Percentiles rank a stretch among this genome's conserved stretches.
phyloP scores from a whole-genome alignment of 768 basidiomycete species.

The Arthromyces matolae region DNA sequence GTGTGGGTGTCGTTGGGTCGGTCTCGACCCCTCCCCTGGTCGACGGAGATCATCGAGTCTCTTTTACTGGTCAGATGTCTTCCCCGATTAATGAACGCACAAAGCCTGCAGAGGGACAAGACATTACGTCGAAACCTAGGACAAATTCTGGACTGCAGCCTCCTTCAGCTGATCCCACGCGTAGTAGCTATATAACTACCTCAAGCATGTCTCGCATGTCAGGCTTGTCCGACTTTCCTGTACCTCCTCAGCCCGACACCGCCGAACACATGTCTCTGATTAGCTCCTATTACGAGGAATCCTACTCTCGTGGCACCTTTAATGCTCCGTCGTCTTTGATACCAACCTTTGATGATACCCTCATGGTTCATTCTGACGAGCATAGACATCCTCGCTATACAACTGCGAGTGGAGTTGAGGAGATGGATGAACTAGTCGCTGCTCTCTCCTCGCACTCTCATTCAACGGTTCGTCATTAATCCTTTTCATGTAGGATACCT shows the following conservation, averaged over 20 bases:
- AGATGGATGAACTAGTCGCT: conserved; percentile 24
- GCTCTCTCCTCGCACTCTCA: conserved; percentile 23
- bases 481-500: neutral
- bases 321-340: conserved; percentile 10
- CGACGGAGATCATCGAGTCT: conserved; percentile 34
- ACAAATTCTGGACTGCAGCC: conserved; percentile 29
- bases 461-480: conserved; percentile 12
- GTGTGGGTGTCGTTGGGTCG: conserved; percentile 49
- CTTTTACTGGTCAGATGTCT: conserved; percentile 36
- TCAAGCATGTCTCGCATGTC: conserved; percentile 64
- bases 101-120: conserved; percentile 2
- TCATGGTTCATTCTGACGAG: neutral
- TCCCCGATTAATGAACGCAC: conserved; percentile 13
- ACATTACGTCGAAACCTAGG: neutral
- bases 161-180: conserved; percentile 30
- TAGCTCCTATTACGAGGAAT: conserved; percentile 40
- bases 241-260: conserved; percentile 42
- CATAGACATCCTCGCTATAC: conserved; percentile 17
- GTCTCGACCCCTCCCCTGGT: conserved; percentile 47
- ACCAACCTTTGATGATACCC: conserved; percentile 2
- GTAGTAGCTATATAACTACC: conserved; percentile 61
- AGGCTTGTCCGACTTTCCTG: conserved; percentile 68
- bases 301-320: conserved; percentile 15
- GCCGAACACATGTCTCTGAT: conserved; percentile 38
- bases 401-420: conserved; percentile 24